Base-by-base conservation (phyloP, 169 alveolate genomes). In the Ichthyophthirius multifiliis region DNA sequence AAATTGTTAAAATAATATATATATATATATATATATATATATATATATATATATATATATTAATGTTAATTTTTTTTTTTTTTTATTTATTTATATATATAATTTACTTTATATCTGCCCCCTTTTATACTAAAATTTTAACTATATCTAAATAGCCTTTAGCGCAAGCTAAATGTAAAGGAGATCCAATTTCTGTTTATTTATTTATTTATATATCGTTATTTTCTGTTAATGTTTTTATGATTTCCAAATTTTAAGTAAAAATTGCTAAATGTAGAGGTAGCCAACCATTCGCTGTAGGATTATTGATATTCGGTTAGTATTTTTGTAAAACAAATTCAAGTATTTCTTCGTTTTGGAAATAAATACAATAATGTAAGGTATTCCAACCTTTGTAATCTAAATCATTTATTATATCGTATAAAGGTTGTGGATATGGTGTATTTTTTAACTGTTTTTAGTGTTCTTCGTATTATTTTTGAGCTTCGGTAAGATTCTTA, bases 331-430 rank as follows among this genome's bases (percentile, higher is more conserved):
- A n/a, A 5, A 76, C 16, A 34, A 20, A 55, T 20, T 76, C 43
- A 27, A 76, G 75, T 15, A 73, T 81, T 35, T 39, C 34, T 30
- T 46, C 43, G 41, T 46, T 18, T 4, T 71, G 76, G 31, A 67
- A 55, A 41, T 64, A 81, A 20, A 43, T 10, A 30, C 82, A 81
- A 71, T 64, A 81, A 43, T 81, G 86, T 13, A 81, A 46, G 9
- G 82, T 65, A 41, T 81, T 81, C 86, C 86, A 81, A n/a, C 86
- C 86, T 16, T 71, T 71, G 3, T 6, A 20, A 55, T 55, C 71
- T 6, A 55, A 55, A n/a, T 55, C 71, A 27, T 34, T 27, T 27
- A 55, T 55, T 4, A 55, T 27, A 55, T 55, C 71, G 23, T 55
- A 27, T 27, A n/a, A n/a, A n/a, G n/a, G n/a, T n/a, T n/a, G n/a